Evolutionary conservation across 371 early-diverging fungal genomes (phyloP).

Genomic region (Mucor circinelloides): DNA sequence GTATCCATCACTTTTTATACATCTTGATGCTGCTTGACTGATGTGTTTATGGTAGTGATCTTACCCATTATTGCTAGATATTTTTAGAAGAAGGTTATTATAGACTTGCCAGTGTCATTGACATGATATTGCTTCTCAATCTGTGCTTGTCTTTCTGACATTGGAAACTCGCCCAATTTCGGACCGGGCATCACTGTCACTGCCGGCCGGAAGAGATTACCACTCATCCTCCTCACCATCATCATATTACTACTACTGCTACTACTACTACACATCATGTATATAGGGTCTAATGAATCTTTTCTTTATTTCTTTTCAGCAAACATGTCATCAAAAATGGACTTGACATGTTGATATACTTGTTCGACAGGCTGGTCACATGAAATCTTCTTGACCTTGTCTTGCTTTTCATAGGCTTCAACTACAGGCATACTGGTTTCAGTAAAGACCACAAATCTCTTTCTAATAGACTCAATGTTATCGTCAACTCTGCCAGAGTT

Average conservation of each 20-base stretch:
- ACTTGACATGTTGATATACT: slow-evolving; percentile 57
- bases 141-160: not conserved
- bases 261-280: too few relatives aligned
- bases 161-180: not conserved
- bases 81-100: slow-evolving; percentile 28
- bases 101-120: slow-evolving; percentile 3
- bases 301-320: slow-evolving; percentile 14
- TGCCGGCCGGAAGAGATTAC: not conserved
- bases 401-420: slow-evolving; percentile 69
- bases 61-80: slow-evolving; percentile 32
- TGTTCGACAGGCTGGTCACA: slow-evolving; percentile 59
- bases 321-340: slow-evolving; percentile 45
- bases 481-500: slow-evolving; percentile 94
- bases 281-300: not conserved
- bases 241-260: too few relatives aligned
- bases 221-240: too few relatives aligned
- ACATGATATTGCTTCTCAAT: slow-evolving; percentile 3
- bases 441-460: slow-evolving; percentile 86
- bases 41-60: slow-evolving; percentile 1
- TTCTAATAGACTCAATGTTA: slow-evolving; percentile 93
- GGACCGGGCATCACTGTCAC: slow-evolving; percentile 6
- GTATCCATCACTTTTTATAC: not conserved
- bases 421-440: slow-evolving; percentile 92
- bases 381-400: slow-evolving; percentile 78
- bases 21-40: not conserved